Percentiles rank a stretch among this genome's conserved stretches.
Evolutionary conservation across 306 rosid species (phyloP).

Genomic region (Malus orientalis): DNA sequence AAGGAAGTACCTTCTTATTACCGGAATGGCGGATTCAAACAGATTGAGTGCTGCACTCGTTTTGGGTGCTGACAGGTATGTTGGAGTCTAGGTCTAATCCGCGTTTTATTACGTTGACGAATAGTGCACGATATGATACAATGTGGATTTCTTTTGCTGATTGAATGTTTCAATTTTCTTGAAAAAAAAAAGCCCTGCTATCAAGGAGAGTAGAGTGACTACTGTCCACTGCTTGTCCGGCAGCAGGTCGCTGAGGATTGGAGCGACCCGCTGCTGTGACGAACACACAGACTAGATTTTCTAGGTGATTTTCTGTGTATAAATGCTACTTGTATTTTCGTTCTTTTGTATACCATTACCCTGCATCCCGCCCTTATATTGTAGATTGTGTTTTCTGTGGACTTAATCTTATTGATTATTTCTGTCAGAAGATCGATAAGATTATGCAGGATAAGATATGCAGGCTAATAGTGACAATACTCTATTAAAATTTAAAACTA

Average conservation of each 20-base stretch:
- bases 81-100: background rate
- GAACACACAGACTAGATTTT: constrained; percentile 70
- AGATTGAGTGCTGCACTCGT: constrained; percentile 48
- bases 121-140: background rate
- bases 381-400: background rate
- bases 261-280: constrained; percentile 50
- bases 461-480: background rate
- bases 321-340: background rate
- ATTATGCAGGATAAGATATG: background rate
- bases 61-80: constrained; percentile 77
- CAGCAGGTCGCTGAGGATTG: constrained; percentile 79
- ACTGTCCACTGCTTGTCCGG: constrained; percentile 92
- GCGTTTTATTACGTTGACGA: background rate
- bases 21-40: too few species aligned
- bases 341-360: background rate
- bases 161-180: constrained; percentile 7
- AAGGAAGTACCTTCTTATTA: constrained; percentile 57
- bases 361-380: background rate
- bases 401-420: too few species aligned
- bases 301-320: constrained; percentile 41
- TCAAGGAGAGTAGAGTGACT: constrained; percentile 72
- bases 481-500: background rate
- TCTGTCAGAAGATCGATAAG: background rate
- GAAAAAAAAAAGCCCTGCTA: constrained; percentile 50
- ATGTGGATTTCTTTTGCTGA: background rate